Evolutionary conservation across 306 rosid species (phyloP).

Genomic region (Arachis hypogaea): DNA sequence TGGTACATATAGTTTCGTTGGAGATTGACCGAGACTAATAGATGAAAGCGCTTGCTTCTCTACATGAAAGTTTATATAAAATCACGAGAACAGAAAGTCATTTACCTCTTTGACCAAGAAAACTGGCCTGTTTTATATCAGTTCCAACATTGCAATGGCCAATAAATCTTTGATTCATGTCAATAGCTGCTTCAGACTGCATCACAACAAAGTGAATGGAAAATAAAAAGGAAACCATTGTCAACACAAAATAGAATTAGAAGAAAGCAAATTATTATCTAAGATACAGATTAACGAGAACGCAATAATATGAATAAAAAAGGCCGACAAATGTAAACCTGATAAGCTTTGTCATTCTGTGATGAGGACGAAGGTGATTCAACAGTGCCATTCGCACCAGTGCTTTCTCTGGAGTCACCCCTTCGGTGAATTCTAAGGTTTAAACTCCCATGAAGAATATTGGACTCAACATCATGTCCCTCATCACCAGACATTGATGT

Average conservation of each 20-base stretch:
- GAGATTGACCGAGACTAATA: not conserved
- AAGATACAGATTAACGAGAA: conserved; percentile 8
- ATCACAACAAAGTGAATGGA: conserved; percentile 23
- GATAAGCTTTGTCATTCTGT: conserved; percentile 63
- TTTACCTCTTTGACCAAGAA: conserved; percentile 95
- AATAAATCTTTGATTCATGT: conserved; percentile 88
- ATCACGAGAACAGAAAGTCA: not conserved
- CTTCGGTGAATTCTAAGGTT: conserved; percentile 84
- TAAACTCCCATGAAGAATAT: conserved; percentile 82
- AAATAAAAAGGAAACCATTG: not conserved
- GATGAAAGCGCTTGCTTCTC: not conserved
- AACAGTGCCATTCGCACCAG: conserved; percentile 61
- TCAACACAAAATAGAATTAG: not conserved
- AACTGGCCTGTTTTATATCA: conserved; percentile 95
- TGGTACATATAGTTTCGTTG: conserved; percentile 3
- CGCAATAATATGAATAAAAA: not conserved
- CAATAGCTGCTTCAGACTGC: conserved; percentile 89
- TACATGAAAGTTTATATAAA: conserved; percentile 10
- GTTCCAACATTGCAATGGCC: conserved; percentile 98
- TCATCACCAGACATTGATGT: conserved; percentile 89
- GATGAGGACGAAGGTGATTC: conserved; percentile 85
- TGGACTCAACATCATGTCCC: conserved; percentile 73
- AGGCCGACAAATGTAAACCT: conserved; percentile 51
- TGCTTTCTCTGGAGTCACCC: conserved; percentile 70
- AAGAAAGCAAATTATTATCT: not conserved